phyloP scores from a whole-genome alignment of 805 yeast species.

The Candida insectalens region DNA sequence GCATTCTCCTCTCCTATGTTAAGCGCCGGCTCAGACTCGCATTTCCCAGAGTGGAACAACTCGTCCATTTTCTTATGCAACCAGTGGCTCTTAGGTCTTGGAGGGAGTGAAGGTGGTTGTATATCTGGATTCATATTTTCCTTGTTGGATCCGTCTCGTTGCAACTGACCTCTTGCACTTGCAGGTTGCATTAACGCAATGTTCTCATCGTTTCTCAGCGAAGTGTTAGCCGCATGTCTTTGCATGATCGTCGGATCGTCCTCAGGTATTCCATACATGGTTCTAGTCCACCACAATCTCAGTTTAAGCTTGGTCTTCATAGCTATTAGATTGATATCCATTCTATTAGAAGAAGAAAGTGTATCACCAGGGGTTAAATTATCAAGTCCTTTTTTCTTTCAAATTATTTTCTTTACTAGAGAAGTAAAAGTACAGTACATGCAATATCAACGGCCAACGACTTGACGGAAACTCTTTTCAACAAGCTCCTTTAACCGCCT shows the following conservation, averaged over 20 bases:
- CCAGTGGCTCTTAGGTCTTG: too few relatives aligned
- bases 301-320: conserved; percentile 13
- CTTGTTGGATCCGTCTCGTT: too few relatives aligned
- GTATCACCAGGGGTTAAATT: background rate
- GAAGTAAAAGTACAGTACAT: background rate
- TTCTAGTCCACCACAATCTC: conserved; percentile 20
- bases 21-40: too few relatives aligned
- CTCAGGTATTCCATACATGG: conserved; percentile 13
- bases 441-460: conserved; percentile 12
- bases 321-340: background rate
- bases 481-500: conserved; percentile 70
- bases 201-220: conserved; percentile 17
- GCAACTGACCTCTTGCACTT: too few relatives aligned
- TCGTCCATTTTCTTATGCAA: too few relatives aligned
- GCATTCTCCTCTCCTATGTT: too few relatives aligned
- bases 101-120: too few relatives aligned
- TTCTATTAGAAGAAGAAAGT: background rate
- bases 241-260: conserved; percentile 15
- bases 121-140: too few relatives aligned
- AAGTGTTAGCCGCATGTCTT: conserved; percentile 18
- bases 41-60: too few relatives aligned
- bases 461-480: conserved; percentile 55
- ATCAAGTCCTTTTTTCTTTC: background rate
- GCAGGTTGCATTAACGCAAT: too few relatives aligned
- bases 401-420: background rate